These are phyloP conservation scores for Penicillium sp. DNA, from an alignment of 2,329 filamentous ascomycete species.

Conservation along the genomic window DNA sequence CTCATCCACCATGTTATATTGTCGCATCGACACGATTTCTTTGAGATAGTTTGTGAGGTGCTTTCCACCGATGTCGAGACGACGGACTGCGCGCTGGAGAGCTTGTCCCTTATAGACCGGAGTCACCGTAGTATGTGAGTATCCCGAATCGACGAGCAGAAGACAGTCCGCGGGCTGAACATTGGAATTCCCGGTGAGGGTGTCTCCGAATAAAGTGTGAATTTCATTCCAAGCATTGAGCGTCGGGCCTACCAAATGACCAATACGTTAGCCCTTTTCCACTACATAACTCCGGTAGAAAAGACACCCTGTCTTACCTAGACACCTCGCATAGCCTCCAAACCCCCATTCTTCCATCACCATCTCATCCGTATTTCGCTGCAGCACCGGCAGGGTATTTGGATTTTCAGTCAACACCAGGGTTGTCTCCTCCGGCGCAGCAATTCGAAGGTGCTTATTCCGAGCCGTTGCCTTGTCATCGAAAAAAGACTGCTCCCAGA, in stretches of 20 bases:
- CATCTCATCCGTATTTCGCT: constrained; percentile 90
- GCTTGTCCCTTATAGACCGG: constrained; percentile 77
- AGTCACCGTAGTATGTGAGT: constrained; percentile 87
- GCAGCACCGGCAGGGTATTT: constrained; percentile 73
- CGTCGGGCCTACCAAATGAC: constrained; percentile 53
- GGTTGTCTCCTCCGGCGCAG: constrained; percentile 73
- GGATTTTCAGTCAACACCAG: constrained; percentile 80
- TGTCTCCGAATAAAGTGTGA: constrained; percentile 62
- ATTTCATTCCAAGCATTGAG: constrained; percentile 81
- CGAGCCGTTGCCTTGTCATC: constrained; percentile 58
- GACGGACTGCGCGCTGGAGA: constrained; percentile 72
- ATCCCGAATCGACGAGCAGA: constrained; percentile 86
- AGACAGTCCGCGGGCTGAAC: constrained; percentile 67
- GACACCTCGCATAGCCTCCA: constrained; percentile 71
- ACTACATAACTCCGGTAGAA: background rate
- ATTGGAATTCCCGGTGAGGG: constrained; percentile 37
- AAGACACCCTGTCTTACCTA: constrained; percentile 49
- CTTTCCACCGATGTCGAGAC: constrained; percentile 88
- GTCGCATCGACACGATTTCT: constrained; percentile 79
- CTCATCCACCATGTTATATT: constrained; percentile 95
- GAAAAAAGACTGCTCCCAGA: constrained; percentile 89
- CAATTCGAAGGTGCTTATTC: constrained; percentile 38
- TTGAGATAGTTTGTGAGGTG: constrained; percentile 90
- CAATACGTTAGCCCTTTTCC: background rate
- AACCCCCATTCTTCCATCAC: constrained; percentile 98